Evolutionary conservation across 345 rosid genomes (phyloP).

Genomic region (Eucalyptus albens): DNA sequence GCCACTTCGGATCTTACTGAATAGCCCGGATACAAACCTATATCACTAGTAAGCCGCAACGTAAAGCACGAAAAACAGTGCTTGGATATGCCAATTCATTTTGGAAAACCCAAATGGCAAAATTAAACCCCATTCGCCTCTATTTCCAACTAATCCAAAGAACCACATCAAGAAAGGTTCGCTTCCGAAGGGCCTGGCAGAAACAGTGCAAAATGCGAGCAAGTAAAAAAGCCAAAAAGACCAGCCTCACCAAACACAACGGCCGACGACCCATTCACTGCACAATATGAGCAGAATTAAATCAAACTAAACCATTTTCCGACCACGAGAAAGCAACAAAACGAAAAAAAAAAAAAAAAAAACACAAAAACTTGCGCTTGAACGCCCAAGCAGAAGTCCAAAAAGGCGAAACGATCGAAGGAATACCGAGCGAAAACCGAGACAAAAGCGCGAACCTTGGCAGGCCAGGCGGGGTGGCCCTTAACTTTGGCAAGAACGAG

Average conservation of each 20-base stretch:
- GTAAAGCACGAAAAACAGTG: not conserved
- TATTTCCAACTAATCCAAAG: not conserved
- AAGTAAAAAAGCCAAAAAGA: not conserved
- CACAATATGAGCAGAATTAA: not conserved
- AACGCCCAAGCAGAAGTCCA: not conserved
- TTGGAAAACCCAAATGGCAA: not conserved
- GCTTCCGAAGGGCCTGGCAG: not conserved
- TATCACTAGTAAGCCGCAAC: not conserved
- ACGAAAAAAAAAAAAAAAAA: not conserved
- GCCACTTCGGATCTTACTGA: not conserved
- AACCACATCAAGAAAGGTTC: not conserved
- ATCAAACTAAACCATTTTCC: not conserved
- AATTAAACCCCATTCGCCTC: not conserved
- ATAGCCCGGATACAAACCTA: not conserved
- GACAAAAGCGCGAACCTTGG: conserved; percentile 43
- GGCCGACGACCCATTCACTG: not conserved
- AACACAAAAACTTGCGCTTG: not conserved
- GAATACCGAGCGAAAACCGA: not conserved
- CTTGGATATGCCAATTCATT: not conserved
- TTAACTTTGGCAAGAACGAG: conserved; percentile 96
- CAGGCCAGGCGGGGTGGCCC: conserved; percentile 98
- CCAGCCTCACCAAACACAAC: not conserved
- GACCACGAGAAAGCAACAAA: not conserved
- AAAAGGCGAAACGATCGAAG: not conserved
- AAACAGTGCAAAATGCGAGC: not conserved